A percentile compares a stretch with the other conserved stretches of the same genome.
These are phyloP conservation scores for Medicago lupulina DNA, from an alignment of 306 rosid genomes.

Conservation along the genomic window DNA sequence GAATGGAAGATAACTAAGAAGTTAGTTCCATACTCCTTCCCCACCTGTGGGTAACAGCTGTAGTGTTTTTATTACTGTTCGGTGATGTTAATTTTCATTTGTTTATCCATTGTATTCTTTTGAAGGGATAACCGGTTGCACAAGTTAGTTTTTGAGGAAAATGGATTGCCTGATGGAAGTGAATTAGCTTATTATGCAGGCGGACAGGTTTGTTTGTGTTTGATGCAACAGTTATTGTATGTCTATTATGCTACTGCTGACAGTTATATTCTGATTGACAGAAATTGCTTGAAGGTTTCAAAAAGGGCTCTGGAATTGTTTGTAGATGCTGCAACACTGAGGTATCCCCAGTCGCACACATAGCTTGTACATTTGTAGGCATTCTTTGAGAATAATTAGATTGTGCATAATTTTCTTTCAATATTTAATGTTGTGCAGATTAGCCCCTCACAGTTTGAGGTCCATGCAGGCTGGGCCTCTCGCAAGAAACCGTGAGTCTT, in stretches of 20 bases:
- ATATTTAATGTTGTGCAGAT: conserved; percentile 63
- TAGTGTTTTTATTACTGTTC: conserved; percentile 29
- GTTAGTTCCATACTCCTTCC: conserved; percentile 48
- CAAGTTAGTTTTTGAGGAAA: conserved; percentile 90
- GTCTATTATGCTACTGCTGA: conserved; percentile 30
- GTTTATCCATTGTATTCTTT: conserved; percentile 39
- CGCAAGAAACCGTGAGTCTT: conserved; percentile 91
- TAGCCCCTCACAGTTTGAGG: conserved; percentile 96
- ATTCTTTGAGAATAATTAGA: conserved; percentile 18
- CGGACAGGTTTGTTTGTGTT: conserved; percentile 70
- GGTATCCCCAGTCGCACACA: conserved; percentile 50
- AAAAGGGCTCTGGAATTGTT: conserved; percentile 86
- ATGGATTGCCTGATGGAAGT: conserved; percentile 94
- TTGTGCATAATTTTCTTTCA: conserved; percentile 33
- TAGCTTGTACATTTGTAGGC: conserved; percentile 37
- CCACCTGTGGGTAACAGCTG: conserved; percentile 31
- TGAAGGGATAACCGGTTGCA: conserved; percentile 89
- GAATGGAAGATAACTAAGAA: conserved; percentile 85
- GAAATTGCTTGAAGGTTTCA: conserved; percentile 94
- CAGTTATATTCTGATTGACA: conserved; percentile 46
- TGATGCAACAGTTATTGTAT: conserved; percentile 35
- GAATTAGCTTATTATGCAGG: conserved; percentile 96
- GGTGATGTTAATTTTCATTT: conserved; percentile 33
- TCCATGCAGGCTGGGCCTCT: conserved; percentile 96
- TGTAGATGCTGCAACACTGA: conserved; percentile 88